Conservation (phyloP, 83 land plant genomes). For the Thuja plicata region DNA sequence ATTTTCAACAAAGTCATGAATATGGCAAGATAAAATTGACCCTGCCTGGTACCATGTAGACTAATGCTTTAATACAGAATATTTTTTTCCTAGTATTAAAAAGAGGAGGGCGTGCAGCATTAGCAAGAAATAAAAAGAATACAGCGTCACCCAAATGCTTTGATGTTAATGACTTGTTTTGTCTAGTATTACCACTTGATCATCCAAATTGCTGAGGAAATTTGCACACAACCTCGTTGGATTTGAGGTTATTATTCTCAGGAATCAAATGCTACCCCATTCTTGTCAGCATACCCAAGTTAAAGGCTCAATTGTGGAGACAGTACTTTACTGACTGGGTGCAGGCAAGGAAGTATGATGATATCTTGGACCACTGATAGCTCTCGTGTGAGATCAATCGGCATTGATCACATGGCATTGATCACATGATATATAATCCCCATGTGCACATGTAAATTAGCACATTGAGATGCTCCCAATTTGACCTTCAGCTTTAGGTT, state of each 20-base stretch:
- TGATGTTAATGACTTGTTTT: not conserved
- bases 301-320: not conserved
- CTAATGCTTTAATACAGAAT: not conserved
- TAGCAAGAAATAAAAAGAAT: not conserved
- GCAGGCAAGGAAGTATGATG: not conserved
- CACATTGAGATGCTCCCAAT: not conserved
- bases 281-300: not conserved
- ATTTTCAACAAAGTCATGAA: not conserved
- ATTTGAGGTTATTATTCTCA: not conserved
- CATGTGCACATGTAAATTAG: not conserved
- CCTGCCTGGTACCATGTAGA: not conserved
- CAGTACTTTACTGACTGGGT: not conserved
- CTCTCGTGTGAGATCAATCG: not conserved
- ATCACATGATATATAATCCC: not conserved
- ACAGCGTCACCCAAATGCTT: not conserved
- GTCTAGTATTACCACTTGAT: not conserved
- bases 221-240: not conserved
- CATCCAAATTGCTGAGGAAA: not conserved
- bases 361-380: not conserved
- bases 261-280: not conserved
- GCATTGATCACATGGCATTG: not conserved
- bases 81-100: not conserved
- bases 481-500: not conserved
- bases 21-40: not conserved
- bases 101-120: not conserved